Base-by-base conservation (phyloP, 345 rosid species). In the Camelina neglecta region DNA sequence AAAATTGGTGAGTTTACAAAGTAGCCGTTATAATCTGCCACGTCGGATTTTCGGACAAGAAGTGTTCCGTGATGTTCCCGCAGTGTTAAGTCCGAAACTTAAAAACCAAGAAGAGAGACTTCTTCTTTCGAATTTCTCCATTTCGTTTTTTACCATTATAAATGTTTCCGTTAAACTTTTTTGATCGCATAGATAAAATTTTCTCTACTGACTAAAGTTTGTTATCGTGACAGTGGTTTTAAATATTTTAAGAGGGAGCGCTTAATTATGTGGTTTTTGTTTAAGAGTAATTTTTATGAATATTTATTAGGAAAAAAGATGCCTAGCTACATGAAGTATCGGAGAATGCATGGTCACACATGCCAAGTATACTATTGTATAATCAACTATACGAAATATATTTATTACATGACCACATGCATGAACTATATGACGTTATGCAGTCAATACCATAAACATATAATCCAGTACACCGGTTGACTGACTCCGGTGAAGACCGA, bases 1-100 rank as follows among this genome's bases (percentile, higher is more conserved):
- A 16, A 9, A 36, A 36, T 7, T 61, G 11, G 60, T 50, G 44
- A 4, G n/a, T 60, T n/a, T 60, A 50, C 36, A 59, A 71, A 70
- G 72, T 77, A 77, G 80, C 80, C 80, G 80, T 77, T 77, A 48
- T 24, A 36, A 24, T 60, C 2, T 71, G 80, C 75, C 76, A 77
- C 80, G 75, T 77, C 67, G 29, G 44, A 71, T 11, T 63, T 29
- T 69, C 71, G 12, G 71, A 76, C 71, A 63, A 63, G 47, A 36
- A 12, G 20, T 53, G 50, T 69, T 53, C 59, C 75, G 75, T 62
- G 65, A 63, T 36, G 33, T 69, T 70, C 58, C 80, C 71, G 75
- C 69, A 60, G 74, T 42, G 57, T 69, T 11, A 33, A 54, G 59
- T 45, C 59, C 59, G 56, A 76, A 76, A 54, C 47, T 51, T 33